Evolutionary conservation across 1,139 yeast genomes (phyloP).

Genomic region (Trichomonascaceae sp.): DNA sequence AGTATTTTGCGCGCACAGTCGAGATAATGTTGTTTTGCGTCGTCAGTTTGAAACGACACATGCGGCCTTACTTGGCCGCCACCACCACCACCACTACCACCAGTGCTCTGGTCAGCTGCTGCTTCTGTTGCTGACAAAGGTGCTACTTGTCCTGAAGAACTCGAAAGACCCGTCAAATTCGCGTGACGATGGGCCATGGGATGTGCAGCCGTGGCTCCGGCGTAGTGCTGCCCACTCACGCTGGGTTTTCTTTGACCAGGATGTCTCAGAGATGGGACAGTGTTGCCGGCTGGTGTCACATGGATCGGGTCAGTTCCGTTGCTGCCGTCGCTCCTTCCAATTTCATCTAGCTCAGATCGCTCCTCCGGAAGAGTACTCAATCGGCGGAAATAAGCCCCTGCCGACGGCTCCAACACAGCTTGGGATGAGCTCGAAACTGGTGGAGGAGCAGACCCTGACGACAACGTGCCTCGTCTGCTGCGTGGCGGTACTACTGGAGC

Average conservation of each 20-base stretch:
- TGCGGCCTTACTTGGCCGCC: constrained; percentile 5
- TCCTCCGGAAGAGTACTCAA: constrained; percentile 56
- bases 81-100: not conserved
- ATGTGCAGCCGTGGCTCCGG: not conserved
- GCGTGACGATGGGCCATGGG: no score
- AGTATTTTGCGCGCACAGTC: constrained; percentile 27
- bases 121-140: no score
- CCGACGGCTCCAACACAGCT: constrained; percentile 19
- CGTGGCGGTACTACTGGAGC: not conserved
- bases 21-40: constrained; percentile 13
- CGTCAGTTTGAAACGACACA: constrained; percentile 4
- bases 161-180: no score
- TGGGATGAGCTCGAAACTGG: constrained; percentile 10
- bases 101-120: not conserved
- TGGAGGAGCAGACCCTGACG: constrained; percentile 6
- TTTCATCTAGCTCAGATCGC: constrained; percentile 9
- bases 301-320: no score
- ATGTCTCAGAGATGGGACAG: no score
- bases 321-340: constrained; percentile 13
- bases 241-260: not conserved
- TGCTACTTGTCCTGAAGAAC: no score
- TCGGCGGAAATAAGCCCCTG: constrained; percentile 54
- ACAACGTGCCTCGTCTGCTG: constrained; percentile 8
- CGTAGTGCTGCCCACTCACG: not conserved
- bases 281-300: not conserved